Percentiles rank a stretch among this genome's conserved stretches.
These are phyloP conservation scores for Scedosporium aurantiacum DNA, from an alignment of 2,329 filamentous ascomycete genomes.

Conservation along the genomic window DNA sequence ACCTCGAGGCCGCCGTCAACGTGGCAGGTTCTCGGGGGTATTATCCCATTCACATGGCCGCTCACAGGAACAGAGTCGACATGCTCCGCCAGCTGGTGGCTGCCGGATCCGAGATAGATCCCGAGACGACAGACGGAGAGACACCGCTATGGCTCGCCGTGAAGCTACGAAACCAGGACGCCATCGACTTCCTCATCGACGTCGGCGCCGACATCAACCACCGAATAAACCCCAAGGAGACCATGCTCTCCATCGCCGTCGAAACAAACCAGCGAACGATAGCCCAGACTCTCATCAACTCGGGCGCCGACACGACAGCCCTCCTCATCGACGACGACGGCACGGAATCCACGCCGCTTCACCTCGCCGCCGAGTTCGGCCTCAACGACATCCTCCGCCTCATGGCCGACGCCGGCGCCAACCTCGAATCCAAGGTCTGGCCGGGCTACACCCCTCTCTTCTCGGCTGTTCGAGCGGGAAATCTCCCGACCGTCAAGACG, in stretches of 20 bases:
- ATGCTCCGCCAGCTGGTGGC: conserved; percentile 13
- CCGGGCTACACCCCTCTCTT: conserved; percentile 17
- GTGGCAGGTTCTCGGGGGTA: conserved; percentile 9
- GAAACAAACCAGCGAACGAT: conserved; percentile 10
- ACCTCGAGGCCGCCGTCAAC: conserved; percentile 6
- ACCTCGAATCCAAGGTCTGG: conserved; percentile 14
- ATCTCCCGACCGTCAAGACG: conserved; percentile 14
- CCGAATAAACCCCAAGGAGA: conserved; percentile 7
- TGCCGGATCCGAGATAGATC: conserved; percentile 12
- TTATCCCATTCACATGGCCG: conserved; percentile 16
- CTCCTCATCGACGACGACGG: conserved; percentile 11
- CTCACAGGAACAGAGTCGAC: conserved; percentile 13
- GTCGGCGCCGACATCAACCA: conserved; percentile 13
- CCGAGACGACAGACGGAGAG: conserved; percentile 13
- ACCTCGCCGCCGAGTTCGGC: conserved; percentile 17
- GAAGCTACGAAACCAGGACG: conserved; percentile 12
- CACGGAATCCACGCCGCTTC: conserved; percentile 17
- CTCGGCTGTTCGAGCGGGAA: conserved; percentile 15
- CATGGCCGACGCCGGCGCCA: conserved; percentile 13
- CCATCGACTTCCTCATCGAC: conserved; percentile 12
- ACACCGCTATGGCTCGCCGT: conserved; percentile 15
- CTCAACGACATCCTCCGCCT: conserved; percentile 14
- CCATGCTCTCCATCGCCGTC: conserved; percentile 11
- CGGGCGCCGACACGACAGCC: conserved; percentile 11
- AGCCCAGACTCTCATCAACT: conserved; percentile 11